Base-by-base conservation (phyloP, 495 filamentous ascomycete species). In the Penicillium pancosmium region DNA sequence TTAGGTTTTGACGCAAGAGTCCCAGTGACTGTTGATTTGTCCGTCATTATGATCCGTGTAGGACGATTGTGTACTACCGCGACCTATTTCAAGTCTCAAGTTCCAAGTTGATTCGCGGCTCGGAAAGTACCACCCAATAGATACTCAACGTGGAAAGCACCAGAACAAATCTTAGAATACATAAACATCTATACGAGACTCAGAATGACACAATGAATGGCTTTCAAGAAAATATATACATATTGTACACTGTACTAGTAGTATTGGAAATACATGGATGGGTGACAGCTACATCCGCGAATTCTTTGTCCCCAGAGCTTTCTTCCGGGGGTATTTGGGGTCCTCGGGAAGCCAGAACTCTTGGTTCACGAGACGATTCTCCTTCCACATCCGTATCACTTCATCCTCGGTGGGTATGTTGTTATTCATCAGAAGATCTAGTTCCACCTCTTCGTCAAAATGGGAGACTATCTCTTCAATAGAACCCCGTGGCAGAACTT, bases 391-490 rank as follows among this genome's bases (percentile, higher is more conserved):
- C 13, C 15, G 25, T 9, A 13, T n/a, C 16, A 51, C 12, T n/a
- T 35, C 15, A 11, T 35, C 15, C 27, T 33, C 27, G 4, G 23
- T 15, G 23, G 15, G 16, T 25, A 15, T 23, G 19, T 55, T 59
- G 36, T 36, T 47, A 11, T 19, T 21, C 16, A 60, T 47, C 33
- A 68, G 36, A 3, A 49, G n/a, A 27, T 68, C 65, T 35, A 68
- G 33, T 27, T 70, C 65, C 53, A 59, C 52, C 56, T 70, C 63
- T 46, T 70, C 68, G 35, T 70, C 68, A 46, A 70, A 70, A 0
- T 13, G 27, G 23, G 16, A 7, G n/a, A 68, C 38, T 38, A 63
- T 36, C 2, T 58, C 43, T 19, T 55, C 49, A 2, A 66, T 16
- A 41, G 25, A 1, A 0, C 18, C 25, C 9, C 46, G 55, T 4